Conservation (phyloP, 2,329 filamentous ascomycete species). For the Graphiopsis chlorocephala region DNA sequence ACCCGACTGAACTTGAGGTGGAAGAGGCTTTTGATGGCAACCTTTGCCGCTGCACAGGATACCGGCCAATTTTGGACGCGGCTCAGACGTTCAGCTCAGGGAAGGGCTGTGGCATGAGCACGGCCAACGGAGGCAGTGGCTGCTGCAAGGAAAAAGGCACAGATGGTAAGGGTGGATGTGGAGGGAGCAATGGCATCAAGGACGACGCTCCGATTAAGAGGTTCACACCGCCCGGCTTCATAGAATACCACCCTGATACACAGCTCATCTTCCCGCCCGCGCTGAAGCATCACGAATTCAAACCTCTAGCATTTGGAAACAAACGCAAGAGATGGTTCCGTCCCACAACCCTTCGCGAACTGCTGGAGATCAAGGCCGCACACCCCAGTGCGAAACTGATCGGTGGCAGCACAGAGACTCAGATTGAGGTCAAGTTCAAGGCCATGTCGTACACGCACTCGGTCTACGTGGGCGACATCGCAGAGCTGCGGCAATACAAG, state of each 20-base stretch:
- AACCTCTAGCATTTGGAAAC: conserved; percentile 83
- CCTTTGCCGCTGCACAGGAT: conserved; percentile 91
- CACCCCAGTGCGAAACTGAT: conserved; percentile 90
- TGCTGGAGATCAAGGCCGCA: conserved; percentile 85
- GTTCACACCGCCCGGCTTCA: conserved; percentile 87
- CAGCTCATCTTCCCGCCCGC: conserved; percentile 91
- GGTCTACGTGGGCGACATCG: conserved; percentile 89
- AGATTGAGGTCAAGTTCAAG: conserved; percentile 99
- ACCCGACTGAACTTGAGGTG: conserved; percentile 75
- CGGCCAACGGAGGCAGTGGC: conserved; percentile 58
- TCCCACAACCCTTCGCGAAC: conserved; percentile 78
- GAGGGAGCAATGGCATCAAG: conserved; percentile 48
- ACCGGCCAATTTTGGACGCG: conserved; percentile 88
- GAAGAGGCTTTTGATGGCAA: conserved; percentile 98
- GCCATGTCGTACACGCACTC: conserved; percentile 85
- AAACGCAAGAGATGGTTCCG: conserved; percentile 93
- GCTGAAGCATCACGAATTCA: conserved; percentile 78
- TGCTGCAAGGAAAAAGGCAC: conserved; percentile 66
- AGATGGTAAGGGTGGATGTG: conserved; percentile 59
- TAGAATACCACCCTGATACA: conserved; percentile 89
- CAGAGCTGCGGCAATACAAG: conserved; percentile 77
- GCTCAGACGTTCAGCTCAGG: conserved; percentile 72
- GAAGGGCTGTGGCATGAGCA: conserved; percentile 55
- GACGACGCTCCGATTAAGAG: conserved; percentile 52
- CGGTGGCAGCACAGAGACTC: conserved; percentile 92